Evolutionary conservation across 768 basidiomycete species (phyloP), one percentile per base, ranked within the genome.

Genomic region (Russula olivacea): DNA sequence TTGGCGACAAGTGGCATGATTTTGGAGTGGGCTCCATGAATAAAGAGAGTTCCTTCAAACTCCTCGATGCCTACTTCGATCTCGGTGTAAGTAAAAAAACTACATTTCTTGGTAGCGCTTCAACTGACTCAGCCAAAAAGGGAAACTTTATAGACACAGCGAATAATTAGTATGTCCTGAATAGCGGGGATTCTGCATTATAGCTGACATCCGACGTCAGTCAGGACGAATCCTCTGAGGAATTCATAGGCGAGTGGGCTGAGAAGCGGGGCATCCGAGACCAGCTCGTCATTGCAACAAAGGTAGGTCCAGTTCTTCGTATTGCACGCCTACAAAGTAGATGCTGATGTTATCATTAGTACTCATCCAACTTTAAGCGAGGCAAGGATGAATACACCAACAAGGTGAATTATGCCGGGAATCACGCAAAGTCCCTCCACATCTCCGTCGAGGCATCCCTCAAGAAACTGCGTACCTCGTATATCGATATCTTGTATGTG

Each of bases 391-490:
- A 57, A 10, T 56, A 74, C 54, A 55, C 63, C 70, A 47, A 74
- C 71, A 66, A 73, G 60, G 49, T 76, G 70, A 78, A 81, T 72
- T 80, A 75, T 65, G 63, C 64, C 19, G 78, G 80, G 12, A 81
- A 80, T 72, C 67, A 71, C 65, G 63, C 72, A 57, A 78, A 79
- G 68, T 71, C 67, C 1, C 58, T 78, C 50, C 66, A 62, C 40
- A 21, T 74, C 49, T 75, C 72, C 7, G 69, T 77, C 6, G 72
- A 73, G n/a, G 73, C 70, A 2, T 75, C 73, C 40, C 71, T 81
- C 58, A 74, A 74, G 64, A 85, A 83, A 63, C 76, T 88, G 21
- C 73, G 82, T 48, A 86, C 84, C 0, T 73, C 78, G n/a, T 87
- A 81, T 34, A 53, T 85, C 67, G 83, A 85, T 66, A 76, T 85